These are phyloP conservation scores for Metroxylon sagu DNA, from an alignment of 176 grass and related monocot species.

Conservation along the genomic window DNA sequence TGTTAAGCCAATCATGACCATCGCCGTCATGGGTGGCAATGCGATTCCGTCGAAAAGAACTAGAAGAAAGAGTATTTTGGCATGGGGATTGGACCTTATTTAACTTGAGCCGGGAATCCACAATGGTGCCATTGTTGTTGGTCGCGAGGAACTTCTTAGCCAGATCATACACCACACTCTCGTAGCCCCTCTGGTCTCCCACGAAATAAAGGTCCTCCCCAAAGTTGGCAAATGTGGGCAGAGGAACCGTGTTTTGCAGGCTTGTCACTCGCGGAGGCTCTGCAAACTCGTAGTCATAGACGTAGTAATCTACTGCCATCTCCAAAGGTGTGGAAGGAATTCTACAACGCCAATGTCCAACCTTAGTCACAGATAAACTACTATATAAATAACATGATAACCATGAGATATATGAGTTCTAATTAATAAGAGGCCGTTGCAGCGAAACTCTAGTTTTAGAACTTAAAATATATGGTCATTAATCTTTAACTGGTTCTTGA, in stretches of 20 bases:
- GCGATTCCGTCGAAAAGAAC: no score
- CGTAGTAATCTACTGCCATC: slow-evolving; percentile 60
- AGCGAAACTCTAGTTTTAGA: no score
- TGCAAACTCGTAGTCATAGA: slow-evolving; percentile 48
- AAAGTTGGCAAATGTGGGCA: slow-evolving; percentile 31
- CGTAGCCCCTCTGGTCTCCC: slow-evolving; percentile 47
- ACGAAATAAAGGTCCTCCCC: slow-evolving; percentile 47
- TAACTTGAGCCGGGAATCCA: slow-evolving; percentile 29
- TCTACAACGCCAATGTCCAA: background rate
- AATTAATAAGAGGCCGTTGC: no score
- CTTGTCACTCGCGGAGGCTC: slow-evolving; percentile 54
- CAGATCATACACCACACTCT: slow-evolving; percentile 33
- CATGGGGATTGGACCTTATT: slow-evolving; percentile 16
- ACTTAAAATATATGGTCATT: no score
- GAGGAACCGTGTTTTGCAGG: slow-evolving; percentile 43
- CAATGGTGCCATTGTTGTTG: slow-evolving; percentile 22
- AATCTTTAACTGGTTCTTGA: slow-evolving; percentile 32
- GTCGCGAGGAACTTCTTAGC: slow-evolving; percentile 38
- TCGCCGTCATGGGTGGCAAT: no score
- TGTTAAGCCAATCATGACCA: no score
- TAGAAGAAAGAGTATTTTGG: no score
- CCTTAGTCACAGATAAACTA: no score
- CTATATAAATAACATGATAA: no score
- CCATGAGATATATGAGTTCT: no score
- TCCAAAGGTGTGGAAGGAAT: slow-evolving; percentile 35